These are phyloP conservation scores for Geotrichum australiense DNA, from an alignment of 1,139 yeast genomes.

Conservation along the genomic window DNA sequence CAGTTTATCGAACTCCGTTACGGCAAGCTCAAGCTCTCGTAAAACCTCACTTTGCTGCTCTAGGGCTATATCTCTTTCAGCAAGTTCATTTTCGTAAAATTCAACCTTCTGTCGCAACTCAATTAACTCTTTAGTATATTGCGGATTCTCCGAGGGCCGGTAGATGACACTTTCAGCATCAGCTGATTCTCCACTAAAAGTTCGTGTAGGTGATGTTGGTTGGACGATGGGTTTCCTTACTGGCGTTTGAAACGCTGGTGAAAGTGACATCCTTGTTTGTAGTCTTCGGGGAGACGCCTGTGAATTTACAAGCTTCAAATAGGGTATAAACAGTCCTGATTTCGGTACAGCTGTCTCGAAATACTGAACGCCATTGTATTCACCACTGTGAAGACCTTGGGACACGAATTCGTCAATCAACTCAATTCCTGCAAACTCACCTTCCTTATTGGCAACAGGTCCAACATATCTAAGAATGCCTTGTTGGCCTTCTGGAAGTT, in stretches of 20 bases:
- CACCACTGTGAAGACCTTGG: conserved; percentile 78
- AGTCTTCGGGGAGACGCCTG: conserved; percentile 1
- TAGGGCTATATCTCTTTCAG: conserved; percentile 26
- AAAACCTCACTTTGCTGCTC: conserved; percentile 28
- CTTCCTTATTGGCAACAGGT: conserved; percentile 62
- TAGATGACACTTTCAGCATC: conserved; percentile 12
- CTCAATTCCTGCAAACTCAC: conserved; percentile 87
- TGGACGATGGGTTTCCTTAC: not conserved
- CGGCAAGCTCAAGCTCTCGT: conserved; percentile 28
- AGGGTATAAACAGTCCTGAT: conserved; percentile 25
- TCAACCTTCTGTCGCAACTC: conserved; percentile 21
- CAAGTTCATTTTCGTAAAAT: conserved; percentile 18
- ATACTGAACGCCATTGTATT: conserved; percentile 40
- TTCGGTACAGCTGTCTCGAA: conserved; percentile 16
- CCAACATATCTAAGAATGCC: conserved; percentile 74
- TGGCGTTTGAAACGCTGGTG: not conserved
- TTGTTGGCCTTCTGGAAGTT: conserved; percentile 36
- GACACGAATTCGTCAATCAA: conserved; percentile 54
- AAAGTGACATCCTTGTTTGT: too few relatives aligned
- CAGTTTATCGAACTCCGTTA: conserved; percentile 28
- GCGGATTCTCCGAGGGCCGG: too few relatives aligned
- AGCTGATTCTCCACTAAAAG: conserved; percentile 7
- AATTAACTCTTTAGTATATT: too few relatives aligned
- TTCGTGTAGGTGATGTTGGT: conserved; percentile 7
- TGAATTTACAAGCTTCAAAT: conserved; percentile 14